Conservation (phyloP, 2,329 filamentous ascomycete species). For the Parastagonospora avenae region DNA sequence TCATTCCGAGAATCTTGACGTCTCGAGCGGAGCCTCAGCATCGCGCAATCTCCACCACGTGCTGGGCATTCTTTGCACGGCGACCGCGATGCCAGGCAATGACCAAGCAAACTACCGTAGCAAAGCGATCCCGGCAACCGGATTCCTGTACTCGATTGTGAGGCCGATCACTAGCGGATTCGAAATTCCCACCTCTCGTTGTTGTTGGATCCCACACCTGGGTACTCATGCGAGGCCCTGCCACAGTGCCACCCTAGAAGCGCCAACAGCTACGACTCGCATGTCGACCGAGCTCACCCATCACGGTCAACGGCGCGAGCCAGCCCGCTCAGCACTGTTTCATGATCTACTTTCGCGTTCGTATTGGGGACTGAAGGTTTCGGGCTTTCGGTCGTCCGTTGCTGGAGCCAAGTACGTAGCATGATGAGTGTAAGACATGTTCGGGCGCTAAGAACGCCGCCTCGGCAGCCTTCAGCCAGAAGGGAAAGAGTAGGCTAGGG, state of each 20-base stretch:
- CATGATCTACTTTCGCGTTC: constrained; percentile 24
- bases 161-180: constrained; percentile 10
- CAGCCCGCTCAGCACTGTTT: constrained; percentile 14
- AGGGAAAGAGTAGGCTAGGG: constrained; percentile 23
- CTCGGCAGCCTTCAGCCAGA: constrained; percentile 34
- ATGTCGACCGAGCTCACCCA: constrained; percentile 4
- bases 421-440: constrained; percentile 16
- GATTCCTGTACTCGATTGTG: constrained; percentile 7
- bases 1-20: no score
- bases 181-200: constrained; percentile 27
- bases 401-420: constrained; percentile 11
- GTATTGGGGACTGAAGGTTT: constrained; percentile 15
- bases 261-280: constrained; percentile 18
- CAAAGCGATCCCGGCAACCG: constrained; percentile 4
- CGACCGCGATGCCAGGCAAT: constrained; percentile 2
- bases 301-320: constrained; percentile 12
- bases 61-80: not conserved
- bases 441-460: constrained; percentile 39
- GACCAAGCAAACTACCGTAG: constrained; percentile 3
- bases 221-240: constrained; percentile 6
- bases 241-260: constrained; percentile 1
- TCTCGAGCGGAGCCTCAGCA: no score
- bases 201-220: constrained; percentile 8
- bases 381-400: constrained; percentile 5
- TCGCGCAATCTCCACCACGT: constrained; percentile 1